Conservation (phyloP, 352 stramenopile species). For the Albugo candida region DNA sequence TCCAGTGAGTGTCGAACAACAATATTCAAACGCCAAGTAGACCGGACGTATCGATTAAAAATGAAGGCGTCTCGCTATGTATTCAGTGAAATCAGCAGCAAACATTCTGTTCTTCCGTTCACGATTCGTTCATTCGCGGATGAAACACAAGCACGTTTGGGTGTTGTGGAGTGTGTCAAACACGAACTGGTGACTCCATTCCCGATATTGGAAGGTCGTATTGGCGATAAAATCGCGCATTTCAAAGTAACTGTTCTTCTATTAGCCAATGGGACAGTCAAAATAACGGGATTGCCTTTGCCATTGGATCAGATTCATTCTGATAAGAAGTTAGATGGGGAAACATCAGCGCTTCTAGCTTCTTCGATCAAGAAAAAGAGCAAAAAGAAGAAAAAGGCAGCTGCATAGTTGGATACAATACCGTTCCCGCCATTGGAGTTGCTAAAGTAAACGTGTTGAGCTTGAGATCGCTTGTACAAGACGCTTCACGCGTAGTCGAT, state of each 20-base stretch:
- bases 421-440: too few relatives aligned
- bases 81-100: constrained; percentile 95
- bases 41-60: constrained; percentile 93
- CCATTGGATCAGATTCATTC: constrained; percentile 80
- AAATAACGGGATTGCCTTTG: constrained; percentile 90
- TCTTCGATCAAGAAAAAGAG: constrained; percentile 91
- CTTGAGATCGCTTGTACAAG: too few relatives aligned
- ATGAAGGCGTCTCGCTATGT: constrained; percentile 91
- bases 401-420: too few relatives aligned
- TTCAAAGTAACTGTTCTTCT: constrained; percentile 99
- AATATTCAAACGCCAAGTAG: constrained; percentile 98
- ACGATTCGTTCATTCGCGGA: constrained; percentile 92
- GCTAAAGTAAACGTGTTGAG: too few relatives aligned
- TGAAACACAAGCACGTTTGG: constrained; percentile 92
- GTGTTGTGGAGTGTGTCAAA: constrained; percentile 94
- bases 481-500: too few relatives aligned
- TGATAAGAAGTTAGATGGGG: constrained; percentile 85
- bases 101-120: constrained; percentile 98
- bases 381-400: constrained; percentile 89
- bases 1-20: constrained; percentile 85
- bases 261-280: constrained; percentile 86
- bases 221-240: constrained; percentile 92
- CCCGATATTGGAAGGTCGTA: constrained; percentile 90
- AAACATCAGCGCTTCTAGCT: constrained; percentile 78
- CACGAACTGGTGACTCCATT: constrained; percentile 96